A percentile compares a stretch with the other conserved stretches of the same genome.
Conservation (phyloP, 148 eudicot species). For the Polygonum maritimum region DNA sequence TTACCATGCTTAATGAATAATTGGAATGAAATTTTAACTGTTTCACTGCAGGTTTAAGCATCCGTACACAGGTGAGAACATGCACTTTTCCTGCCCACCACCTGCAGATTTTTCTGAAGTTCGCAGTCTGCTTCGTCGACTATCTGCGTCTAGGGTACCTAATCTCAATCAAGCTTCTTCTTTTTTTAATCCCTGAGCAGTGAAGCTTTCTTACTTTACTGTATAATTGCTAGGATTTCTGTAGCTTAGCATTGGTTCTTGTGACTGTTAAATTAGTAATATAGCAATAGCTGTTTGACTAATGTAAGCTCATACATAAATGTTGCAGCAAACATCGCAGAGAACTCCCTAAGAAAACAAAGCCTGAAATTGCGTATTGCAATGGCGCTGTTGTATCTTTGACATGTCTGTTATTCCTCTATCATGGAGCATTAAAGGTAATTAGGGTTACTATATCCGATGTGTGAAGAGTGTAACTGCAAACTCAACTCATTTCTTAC, state of each 20-base stretch:
- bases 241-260: background rate
- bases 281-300: background rate
- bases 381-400: background rate
- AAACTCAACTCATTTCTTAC: background rate
- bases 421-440: background rate
- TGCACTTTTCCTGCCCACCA: slow-evolving; percentile 69
- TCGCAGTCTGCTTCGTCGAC: slow-evolving; percentile 42
- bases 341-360: background rate
- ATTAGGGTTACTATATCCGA: background rate
- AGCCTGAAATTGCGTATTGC: background rate
- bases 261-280: background rate
- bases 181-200: background rate
- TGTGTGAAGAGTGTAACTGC: background rate
- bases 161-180: background rate
- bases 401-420: background rate
- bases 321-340: slow-evolving; percentile 4
- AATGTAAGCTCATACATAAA: background rate
- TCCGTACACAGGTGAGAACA: slow-evolving; percentile 58
- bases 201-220: background rate
- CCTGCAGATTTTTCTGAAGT: slow-evolving; percentile 67
- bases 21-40: background rate
- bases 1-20: background rate
- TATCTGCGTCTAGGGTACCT: slow-evolving; percentile 14
- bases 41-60: slow-evolving; percentile 57
- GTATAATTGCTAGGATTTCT: background rate